A percentile compares a stretch with the other conserved stretches of the same genome.
Evolutionary conservation across 2,329 filamentous ascomycete species (phyloP).

Genomic region (Capronia coronata): DNA sequence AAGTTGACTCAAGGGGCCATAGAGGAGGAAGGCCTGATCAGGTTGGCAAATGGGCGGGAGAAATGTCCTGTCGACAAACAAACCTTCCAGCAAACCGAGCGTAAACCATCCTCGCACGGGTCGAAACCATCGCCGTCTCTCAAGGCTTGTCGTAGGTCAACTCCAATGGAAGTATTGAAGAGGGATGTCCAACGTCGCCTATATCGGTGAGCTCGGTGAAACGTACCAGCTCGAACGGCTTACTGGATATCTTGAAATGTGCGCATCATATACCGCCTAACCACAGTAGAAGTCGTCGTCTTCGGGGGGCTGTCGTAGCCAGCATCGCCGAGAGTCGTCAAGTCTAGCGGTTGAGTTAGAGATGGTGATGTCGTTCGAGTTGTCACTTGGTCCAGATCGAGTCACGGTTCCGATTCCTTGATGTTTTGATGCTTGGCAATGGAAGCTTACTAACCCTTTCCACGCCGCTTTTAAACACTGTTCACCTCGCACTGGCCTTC

Average conservation of each 20-base stretch:
- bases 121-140: conserved; percentile 53
- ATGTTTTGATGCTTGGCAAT: too few species aligned
- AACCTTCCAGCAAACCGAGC: conserved; percentile 91
- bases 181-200: conserved; percentile 58
- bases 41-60: conserved; percentile 13
- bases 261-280: conserved; percentile 42
- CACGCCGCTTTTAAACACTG: too few species aligned
- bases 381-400: too few species aligned
- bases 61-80: neutral
- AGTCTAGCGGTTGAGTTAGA: too few species aligned
- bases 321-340: neutral
- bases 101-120: conserved; percentile 64
- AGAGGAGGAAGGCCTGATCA: conserved; percentile 69
- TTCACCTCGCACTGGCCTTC: too few species aligned
- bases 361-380: too few species aligned
- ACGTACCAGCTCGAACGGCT: conserved; percentile 3
- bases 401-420: too few species aligned
- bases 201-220: neutral
- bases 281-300: neutral
- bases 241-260: conserved; percentile 54
- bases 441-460: too few species aligned
- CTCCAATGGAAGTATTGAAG: conserved; percentile 50
- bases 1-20: conserved; percentile 57
- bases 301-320: neutral
- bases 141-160: conserved; percentile 59